Base-by-base conservation (phyloP, 2,329 filamentous ascomycete genomes). In the Pseudogymnoascus verrucosus region DNA sequence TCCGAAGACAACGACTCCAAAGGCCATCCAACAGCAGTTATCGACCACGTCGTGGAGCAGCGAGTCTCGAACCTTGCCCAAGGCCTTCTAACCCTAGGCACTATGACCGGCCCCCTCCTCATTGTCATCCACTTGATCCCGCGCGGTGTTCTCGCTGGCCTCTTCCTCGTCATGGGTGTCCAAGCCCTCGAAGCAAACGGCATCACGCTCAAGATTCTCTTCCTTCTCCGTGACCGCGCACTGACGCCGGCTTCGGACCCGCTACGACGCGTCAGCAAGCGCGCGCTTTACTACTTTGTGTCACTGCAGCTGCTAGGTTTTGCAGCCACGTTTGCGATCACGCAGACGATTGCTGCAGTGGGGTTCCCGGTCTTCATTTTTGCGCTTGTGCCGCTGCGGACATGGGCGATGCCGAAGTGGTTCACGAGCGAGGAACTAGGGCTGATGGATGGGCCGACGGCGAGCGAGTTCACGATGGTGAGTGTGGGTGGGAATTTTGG, bases 91-190 rank as follows among this genome's bases (percentile, higher is more conserved):
- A 91, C 89, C 0, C 82, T 93, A 4, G 88, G 88, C 51, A 91
- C 90, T 64, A 93, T 93, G 89, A 84, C 85, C 0, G 87, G 87
- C 0, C 90, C 90, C 0, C 78, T 93, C 1, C 82, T 93, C 1
- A 77, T 87, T 19, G 89, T 92, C 14, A 78, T 93, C 8, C 87
- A 91, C 70, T 82, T 91, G 8, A 90, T 93, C 68, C 90, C 90
- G 0, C 89, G 92, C 71, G 89, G 87, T 65, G 89, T 93, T 1
- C 82, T 93, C 63, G 90, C 89, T 0, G 90, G 90, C 0, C 81
- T 93, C 26, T 93, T 93, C 79, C 93, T 93, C 76, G 84, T 91
- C 72, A 93, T 93, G 90, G 90, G 89, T 44, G 81, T 90, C 65
- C 88, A 93, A 76, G 89, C 89, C 2, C 83, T 93, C 34, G 82